These are phyloP conservation scores for Fusarium oligoseptatum DNA, from an alignment of 2,329 filamentous ascomycete species.

Conservation along the genomic window DNA sequence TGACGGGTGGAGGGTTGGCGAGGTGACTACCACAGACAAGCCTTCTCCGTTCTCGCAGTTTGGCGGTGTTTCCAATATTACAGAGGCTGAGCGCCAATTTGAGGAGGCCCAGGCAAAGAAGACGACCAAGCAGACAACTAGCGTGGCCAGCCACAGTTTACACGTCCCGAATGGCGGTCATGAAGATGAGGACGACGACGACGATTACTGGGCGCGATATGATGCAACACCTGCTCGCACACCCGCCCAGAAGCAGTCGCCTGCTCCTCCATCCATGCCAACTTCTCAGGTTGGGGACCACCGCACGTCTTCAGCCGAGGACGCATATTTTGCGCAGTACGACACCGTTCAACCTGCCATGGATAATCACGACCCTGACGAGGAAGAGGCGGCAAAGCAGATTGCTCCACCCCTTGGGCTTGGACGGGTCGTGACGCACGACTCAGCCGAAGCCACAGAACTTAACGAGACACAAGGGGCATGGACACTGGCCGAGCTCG, in stretches of 20 bases:
- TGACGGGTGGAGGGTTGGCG: constrained; percentile 79
- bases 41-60: constrained; percentile 68
- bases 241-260: constrained; percentile 72
- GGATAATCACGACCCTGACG: constrained; percentile 85
- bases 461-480: constrained; percentile 50
- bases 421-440: constrained; percentile 21
- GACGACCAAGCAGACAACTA: constrained; percentile 27
- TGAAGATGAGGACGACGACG: constrained; percentile 74
- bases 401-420: constrained; percentile 52
- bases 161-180: constrained; percentile 27
- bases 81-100: constrained; percentile 72
- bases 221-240: constrained; percentile 77
- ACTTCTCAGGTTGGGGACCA: constrained; percentile 43
- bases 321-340: constrained; percentile 83
- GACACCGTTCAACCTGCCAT: constrained; percentile 83
- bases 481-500: constrained; percentile 61
- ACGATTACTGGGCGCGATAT: constrained; percentile 85
- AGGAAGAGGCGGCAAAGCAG: constrained; percentile 60
- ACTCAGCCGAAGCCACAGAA: constrained; percentile 36
- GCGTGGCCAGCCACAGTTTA: constrained; percentile 21
- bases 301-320: constrained; percentile 64
- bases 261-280: constrained; percentile 63
- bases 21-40: constrained; percentile 72
- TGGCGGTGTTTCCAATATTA: constrained; percentile 64
- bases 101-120: constrained; percentile 50